Base-by-base conservation (phyloP, 805 yeast genomes). In the Ogataea siamensis region DNA sequence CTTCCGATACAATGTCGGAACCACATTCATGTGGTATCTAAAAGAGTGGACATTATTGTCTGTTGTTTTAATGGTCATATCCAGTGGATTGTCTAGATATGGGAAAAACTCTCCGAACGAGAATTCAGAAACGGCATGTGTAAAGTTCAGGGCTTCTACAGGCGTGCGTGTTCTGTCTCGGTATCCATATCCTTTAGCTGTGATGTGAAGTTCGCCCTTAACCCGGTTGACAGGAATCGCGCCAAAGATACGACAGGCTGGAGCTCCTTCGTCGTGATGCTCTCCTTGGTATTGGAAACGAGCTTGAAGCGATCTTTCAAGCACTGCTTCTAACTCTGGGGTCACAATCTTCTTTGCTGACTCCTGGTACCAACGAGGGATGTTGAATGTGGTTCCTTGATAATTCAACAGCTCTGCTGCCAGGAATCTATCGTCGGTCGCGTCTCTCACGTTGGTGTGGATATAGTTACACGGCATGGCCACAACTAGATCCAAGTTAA, bases 91-190 rank as follows among this genome's bases (percentile, higher is more conserved):
- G 50, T 82, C 73, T 46, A 89, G 70, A 50, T 75, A 83, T 3
- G 99, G 97, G 55, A 78, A 88, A 60, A 83, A 88, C 24, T 78
- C 86, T 10, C 99, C 99, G 63, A 81, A 91, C 8, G 97, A 87
- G 46, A 88, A 76, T 60, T 91, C 98, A 43, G 76, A 76, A 43
- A 93, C 81, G 5, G 78, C 77, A 62, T 93, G 99, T 1, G 95
- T 74, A 57, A 91, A 83, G 55, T 91, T 85, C 42, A 86, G 63
- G 15, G 71, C 63, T 26, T 76, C 76, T 6, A 54, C 22, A 1
- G 75, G 76, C 8, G 72, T 68, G 28, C 63, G 61, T 31, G 74
- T 64, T 41, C 75, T 61, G 44, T 72, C 80, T 25, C 62, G 49
- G 45, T 80, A 80, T 1, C 86, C 89, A 46, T 66, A 65, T 0